A percentile compares a stretch with the other conserved stretches of the same genome.
These are phyloP conservation scores for Neospora caninum DNA, from an alignment of 169 alveolate genomes.

Conservation along the genomic window DNA sequence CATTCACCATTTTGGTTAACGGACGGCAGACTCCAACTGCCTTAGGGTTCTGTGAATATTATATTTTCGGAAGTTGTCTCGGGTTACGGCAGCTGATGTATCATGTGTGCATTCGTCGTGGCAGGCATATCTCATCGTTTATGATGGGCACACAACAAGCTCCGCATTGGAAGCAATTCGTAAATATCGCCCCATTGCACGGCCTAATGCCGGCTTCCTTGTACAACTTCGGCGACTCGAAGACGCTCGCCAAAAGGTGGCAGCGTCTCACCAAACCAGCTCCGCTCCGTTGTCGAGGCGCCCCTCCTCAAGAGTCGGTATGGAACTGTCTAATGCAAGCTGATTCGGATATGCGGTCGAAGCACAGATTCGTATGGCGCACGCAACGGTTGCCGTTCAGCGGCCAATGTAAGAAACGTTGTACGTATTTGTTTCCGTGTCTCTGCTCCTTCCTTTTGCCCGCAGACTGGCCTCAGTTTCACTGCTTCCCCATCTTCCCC, in stretches of 20 bases:
- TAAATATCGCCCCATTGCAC: slow-evolving; percentile 48
- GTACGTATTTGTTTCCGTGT: no score
- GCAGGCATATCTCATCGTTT: slow-evolving; percentile 53
- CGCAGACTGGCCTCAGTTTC: neutral
- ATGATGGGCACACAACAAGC: slow-evolving; percentile 32
- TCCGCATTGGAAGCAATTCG: slow-evolving; percentile 41
- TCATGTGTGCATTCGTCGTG: no score
- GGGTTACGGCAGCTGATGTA: no score
- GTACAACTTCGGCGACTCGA: slow-evolving; percentile 53
- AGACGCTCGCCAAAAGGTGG: neutral
- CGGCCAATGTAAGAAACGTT: no score
- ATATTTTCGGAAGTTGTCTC: no score
- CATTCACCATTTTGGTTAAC: no score
- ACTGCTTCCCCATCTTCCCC: neutral
- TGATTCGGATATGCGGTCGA: neutral
- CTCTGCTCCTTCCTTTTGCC: neutral
- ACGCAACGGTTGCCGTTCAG: no score
- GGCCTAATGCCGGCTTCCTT: slow-evolving; percentile 55
- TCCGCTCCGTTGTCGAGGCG: neutral
- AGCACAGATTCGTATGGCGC: no score
- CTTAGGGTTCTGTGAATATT: no score
- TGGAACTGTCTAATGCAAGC: neutral
- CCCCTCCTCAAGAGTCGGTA: neutral
- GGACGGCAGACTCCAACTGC: no score
- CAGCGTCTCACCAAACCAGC: neutral